Evolutionary conservation across 805 yeast genomes (phyloP).

Genomic region (Nakazawaea holstii): DNA sequence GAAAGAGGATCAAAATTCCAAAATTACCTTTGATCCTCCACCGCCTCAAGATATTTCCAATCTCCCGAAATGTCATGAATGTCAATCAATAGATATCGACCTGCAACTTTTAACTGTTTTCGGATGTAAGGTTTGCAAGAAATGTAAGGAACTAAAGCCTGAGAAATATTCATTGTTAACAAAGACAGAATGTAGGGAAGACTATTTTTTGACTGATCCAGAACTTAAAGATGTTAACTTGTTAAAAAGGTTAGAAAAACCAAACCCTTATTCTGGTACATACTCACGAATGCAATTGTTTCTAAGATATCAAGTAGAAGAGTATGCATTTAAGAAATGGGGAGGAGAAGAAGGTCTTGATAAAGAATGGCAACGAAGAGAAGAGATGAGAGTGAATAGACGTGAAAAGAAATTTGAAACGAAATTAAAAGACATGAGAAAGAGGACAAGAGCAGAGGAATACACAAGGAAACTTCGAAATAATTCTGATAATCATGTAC

Average conservation of each 20-base stretch:
- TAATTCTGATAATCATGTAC: constrained; percentile 56
- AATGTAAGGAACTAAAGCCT: constrained; percentile 66
- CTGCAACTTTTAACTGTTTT: constrained; percentile 65
- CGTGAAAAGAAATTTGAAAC: constrained; percentile 74
- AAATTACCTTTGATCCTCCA: constrained; percentile 46
- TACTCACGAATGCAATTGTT: constrained; percentile 91
- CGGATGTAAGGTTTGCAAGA: constrained; percentile 69
- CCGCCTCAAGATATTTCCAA: constrained; percentile 68
- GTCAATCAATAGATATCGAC: constrained; percentile 78
- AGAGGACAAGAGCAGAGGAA: constrained; percentile 89
- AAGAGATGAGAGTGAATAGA: constrained; percentile 61
- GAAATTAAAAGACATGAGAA: constrained; percentile 82
- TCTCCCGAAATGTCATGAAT: constrained; percentile 82
- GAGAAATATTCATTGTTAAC: constrained; percentile 89
- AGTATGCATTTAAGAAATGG: constrained; percentile 91
- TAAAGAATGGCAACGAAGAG: constrained; percentile 86
- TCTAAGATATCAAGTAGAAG: constrained; percentile 88
- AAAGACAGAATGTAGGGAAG: constrained; percentile 92
- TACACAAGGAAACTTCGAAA: constrained; percentile 65
- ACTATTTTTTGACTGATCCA: constrained; percentile 89
- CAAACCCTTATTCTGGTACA: constrained; percentile 89
- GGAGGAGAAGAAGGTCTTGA: constrained; percentile 85
- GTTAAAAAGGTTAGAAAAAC: constrained; percentile 76
- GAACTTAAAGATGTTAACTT: constrained; percentile 70
- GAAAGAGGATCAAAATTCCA: constrained; percentile 47